Evolutionary conservation across 163 green algal species (phyloP).

Genomic region (Chloromonas sp.): DNA sequence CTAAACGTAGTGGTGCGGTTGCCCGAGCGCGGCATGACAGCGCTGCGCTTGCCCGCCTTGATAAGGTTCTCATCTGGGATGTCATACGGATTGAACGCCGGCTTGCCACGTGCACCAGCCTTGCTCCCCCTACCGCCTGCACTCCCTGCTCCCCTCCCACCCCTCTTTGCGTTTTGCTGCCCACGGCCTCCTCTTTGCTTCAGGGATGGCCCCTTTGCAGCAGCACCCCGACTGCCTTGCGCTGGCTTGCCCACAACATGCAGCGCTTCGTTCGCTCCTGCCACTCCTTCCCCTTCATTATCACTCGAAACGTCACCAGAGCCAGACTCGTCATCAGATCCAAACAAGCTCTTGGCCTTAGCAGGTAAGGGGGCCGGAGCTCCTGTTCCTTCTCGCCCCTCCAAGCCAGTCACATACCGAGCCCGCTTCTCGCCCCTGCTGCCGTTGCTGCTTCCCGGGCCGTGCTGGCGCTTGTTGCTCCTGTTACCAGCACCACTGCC

Average conservation of each 20-base stretch:
- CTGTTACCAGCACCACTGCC: not conserved
- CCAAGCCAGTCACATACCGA: not conserved
- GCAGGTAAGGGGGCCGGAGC: no score
- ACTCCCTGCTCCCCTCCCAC: not conserved
- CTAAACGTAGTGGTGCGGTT: slow-evolving; percentile 32
- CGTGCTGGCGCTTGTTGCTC: not conserved
- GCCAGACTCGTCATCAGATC: not conserved
- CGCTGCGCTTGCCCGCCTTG: slow-evolving; percentile 59
- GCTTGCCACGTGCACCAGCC: slow-evolving; percentile 5
- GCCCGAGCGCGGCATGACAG: slow-evolving; percentile 50
- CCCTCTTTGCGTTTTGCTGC: not conserved
- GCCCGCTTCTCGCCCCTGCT: not conserved
- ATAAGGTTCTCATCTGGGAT: slow-evolving; percentile 43
- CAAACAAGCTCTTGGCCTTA: not conserved
- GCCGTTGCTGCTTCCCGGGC: not conserved
- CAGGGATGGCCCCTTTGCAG: not conserved
- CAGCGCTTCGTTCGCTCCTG: not conserved
- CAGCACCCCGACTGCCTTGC: not conserved
- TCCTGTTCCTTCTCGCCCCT: not conserved
- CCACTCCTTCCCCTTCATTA: not conserved
- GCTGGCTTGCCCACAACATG: not conserved
- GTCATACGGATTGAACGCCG: slow-evolving; percentile 41
- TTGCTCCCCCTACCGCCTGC: not conserved
- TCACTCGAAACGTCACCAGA: not conserved
- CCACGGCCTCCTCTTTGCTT: not conserved